phyloP scores from a whole-genome alignment of 75 land plant species.

The Picea glauca region DNA sequence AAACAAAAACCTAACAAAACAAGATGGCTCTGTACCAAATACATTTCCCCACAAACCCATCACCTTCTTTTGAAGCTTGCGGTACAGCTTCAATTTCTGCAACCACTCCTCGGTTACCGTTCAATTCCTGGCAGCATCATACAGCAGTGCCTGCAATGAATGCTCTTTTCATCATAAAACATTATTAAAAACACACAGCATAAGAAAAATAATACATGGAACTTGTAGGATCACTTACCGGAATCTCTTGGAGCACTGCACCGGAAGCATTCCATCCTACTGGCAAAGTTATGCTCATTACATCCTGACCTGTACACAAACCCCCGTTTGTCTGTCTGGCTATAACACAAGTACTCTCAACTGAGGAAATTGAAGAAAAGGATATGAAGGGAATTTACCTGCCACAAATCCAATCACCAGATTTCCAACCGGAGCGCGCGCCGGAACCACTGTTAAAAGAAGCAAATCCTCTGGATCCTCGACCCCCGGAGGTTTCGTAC shows the following conservation, averaged over 20 bases:
- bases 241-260: slow-evolving; percentile 84
- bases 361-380: neutral
- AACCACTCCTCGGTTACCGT: no score
- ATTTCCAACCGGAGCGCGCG: slow-evolving; percentile 77
- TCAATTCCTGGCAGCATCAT: no score
- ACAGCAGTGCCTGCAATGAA: no score
- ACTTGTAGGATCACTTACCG: neutral
- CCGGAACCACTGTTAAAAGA: slow-evolving; percentile 35
- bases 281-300: slow-evolving; percentile 95
- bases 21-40: no score
- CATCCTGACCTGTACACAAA: slow-evolving; percentile 61
- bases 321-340: neutral
- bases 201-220: no score
- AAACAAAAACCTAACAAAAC: no score
- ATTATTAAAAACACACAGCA: no score
- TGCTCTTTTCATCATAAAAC: no score
- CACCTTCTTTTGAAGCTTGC: no score
- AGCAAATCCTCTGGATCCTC: slow-evolving; percentile 21
- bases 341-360: neutral
- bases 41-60: no score
- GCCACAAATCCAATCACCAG: slow-evolving; percentile 93
- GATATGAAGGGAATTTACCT: slow-evolving; percentile 29
- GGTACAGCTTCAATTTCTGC: no score
- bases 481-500: slow-evolving; percentile 25
- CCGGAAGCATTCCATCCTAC: slow-evolving; percentile 87